Evolutionary conservation across 1,284 basidiomycete genomes (phyloP), one percentile per base, ranked within the genome.

Genomic region (Sanghuangporus sanghuang): DNA sequence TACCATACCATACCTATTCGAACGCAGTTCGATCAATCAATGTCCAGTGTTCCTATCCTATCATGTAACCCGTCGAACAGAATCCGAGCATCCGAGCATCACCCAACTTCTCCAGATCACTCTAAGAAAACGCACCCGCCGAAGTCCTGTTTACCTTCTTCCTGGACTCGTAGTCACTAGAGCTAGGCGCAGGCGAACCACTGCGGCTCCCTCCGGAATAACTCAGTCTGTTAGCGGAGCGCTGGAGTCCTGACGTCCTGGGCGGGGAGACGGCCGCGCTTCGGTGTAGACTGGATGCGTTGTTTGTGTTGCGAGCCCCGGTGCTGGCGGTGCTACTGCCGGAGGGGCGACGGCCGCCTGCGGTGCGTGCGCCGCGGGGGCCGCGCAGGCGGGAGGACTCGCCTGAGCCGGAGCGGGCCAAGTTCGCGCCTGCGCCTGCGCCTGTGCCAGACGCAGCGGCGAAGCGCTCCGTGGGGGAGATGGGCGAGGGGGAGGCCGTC

Each of bases 41-140:
- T 32, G 27, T 32, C 27, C 27, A 3, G 4, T 32, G 2, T 32
- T 32, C 27, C 27, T 32, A 32, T 32, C 27, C 27, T 32, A 32
- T 32, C 27, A 32, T 32, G 27, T 32, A 32, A 32, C 4, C 16
- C 48, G 16, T 1, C 53, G 27, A 36, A n/a, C n/a, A n/a, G n/a
- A n/a, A n/a, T n/a, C n/a, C n/a, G n/a, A n/a, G n/a, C n/a, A n/a
- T n/a, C n/a, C n/a, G n/a, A n/a, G n/a, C n/a, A n/a, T n/a, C n/a
- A n/a, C n/a, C n/a, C n/a, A n/a, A n/a, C n/a, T 66, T 92, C 90
- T 73, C 92, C 90, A 42, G 88, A 71, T 92, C 90, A 70, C 87
- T 90, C 70, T 88, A 81, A 61, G 87, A 85, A 65, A 92, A 83
- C 61, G 83, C 78, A 49, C 82, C 79, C 54, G 81, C 71, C 27